Evolutionary conservation across 169 alveolate species (phyloP), one percentile per base, ranked within the genome.

Genomic region (Babesia divergens): DNA sequence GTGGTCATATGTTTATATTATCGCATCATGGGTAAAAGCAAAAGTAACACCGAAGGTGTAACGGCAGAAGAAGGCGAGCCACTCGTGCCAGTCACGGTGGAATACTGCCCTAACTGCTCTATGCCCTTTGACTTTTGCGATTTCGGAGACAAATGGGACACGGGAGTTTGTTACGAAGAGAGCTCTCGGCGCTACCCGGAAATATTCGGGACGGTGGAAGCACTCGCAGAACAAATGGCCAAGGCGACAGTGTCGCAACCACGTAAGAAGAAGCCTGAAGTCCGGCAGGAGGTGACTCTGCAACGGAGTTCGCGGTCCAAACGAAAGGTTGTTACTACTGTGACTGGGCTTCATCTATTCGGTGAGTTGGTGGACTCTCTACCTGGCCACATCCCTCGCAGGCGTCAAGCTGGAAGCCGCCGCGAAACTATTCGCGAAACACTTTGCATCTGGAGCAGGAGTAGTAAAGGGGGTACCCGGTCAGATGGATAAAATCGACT

Each of bases 111-210:
- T 51, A 76, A 42, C 32, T 92, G 96, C 71, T 89, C 92, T 31
- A 82, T 91, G 86, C 96, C 96, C 26, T 86, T 75, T 28, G 96
- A 92, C 74, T 92, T 85, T 55, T 92, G 96, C 54, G 96, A 92
- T 54, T 92, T 83, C 52, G 96, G 94, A 5, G 90, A 66, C 52
- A 82, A 67, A 49, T 84, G 89, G 86, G 68, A 62, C 28, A 64
- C 86, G 16, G 86, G 86, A 29, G 84, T 65, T 64, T 87, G 94
- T 56, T 55, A 81, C 29, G 77, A 83, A 55, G 85, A 75, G 74
- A 54, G 86, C 42, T 58, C 80, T 31, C 75, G 77, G 31, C 65
- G 90, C 43, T 89, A 84, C 70, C 90, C 91, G 6, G 84, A 82
- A 24, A 60, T 74, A 18, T 82, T 66, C 42, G 87, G 91, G 1